Percentiles rank a stretch among this genome's conserved stretches.
Evolutionary conservation across 495 filamentous ascomycete genomes (phyloP).

Genomic region (Chaetomium tenue): DNA sequence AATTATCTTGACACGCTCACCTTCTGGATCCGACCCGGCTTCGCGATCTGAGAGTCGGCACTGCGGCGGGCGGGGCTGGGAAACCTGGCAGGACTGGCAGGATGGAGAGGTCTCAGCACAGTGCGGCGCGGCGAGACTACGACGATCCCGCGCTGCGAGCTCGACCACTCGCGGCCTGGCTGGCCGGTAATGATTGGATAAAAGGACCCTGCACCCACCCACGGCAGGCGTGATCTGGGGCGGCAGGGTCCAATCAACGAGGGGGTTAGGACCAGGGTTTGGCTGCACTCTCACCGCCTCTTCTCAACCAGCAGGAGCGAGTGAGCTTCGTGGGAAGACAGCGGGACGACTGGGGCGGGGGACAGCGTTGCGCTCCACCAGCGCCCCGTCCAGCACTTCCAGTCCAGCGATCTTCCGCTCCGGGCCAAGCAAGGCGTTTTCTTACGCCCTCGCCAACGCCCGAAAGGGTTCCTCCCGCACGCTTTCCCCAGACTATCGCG

Average conservation of each 20-base stretch:
- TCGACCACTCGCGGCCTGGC: slow-evolving; percentile 12
- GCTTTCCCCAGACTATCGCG: slow-evolving; percentile 21
- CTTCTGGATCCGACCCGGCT: not conserved
- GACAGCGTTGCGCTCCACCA: slow-evolving; percentile 13
- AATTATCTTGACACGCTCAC: slow-evolving; percentile 9
- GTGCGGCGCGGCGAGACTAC: slow-evolving; percentile 32
- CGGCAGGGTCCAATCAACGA: slow-evolving; percentile 33
- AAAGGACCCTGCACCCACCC: slow-evolving; percentile 30
- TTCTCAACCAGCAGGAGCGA: slow-evolving; percentile 34
- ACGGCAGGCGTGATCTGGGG: slow-evolving; percentile 26
- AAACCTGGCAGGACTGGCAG: not conserved
- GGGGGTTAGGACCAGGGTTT: slow-evolving; percentile 30
- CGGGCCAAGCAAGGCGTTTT: slow-evolving; percentile 11
- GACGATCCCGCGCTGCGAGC: slow-evolving; percentile 23
- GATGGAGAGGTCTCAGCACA: slow-evolving; percentile 30
- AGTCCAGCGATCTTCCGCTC: slow-evolving; percentile 17
- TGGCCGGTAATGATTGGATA: slow-evolving; percentile 29
- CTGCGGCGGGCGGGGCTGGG: slow-evolving; percentile 29
- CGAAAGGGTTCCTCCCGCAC: slow-evolving; percentile 16
- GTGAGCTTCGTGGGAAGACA: slow-evolving; percentile 25
- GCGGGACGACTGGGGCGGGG: slow-evolving; percentile 22
- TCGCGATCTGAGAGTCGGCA: slow-evolving; percentile 7
- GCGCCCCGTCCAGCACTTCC: slow-evolving; percentile 17
- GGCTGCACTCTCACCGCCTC: slow-evolving; percentile 43
- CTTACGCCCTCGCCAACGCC: slow-evolving; percentile 18